Base-by-base conservation (phyloP, 352 stramenopile species). In the Phytophthora capsici region DNA sequence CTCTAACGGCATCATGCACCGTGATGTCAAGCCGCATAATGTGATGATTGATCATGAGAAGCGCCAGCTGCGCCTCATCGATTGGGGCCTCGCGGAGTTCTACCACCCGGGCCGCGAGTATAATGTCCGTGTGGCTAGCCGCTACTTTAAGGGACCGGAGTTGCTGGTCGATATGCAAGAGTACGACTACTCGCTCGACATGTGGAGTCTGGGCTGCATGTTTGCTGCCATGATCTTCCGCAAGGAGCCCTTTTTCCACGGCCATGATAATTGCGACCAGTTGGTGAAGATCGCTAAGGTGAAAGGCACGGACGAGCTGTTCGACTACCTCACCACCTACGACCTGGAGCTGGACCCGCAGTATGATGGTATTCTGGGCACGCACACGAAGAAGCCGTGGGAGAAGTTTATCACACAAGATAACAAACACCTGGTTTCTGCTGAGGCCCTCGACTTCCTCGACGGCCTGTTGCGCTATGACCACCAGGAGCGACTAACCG, bases 161-260 rank as follows among this genome's bases (percentile, higher is more conserved):
- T 78, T 99, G 9, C 81, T 99, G 19, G 97, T 99, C 30, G 97
- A 99, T 77, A 94, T 99, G 75, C 98, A 99, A 69, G 97, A 99
- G 71, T 99, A 99, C 73, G 98, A 99, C 84, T 99, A 99, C 80
- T 98, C 96, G 40, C 86, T 99, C 41, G 98, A 99, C 75, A 99
- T 99, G 97, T 99, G 97, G 97, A 97, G 85, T 53, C 78, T 99
- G 12, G 98, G 98, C 17, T 99, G 97, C 64, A 99, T 99, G 94
- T 98, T 99, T 73, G 97, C 96, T n/a, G 94, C 95, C n/a, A 99
- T 99, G 97, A 99, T 99, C 71, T 99, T 99, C 82, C 88, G 97
- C 64, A 99, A 99, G 75, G 97, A 99, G 71, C 97, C 97, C 6
- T 99, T 99, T 73, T 99, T 99, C 80, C 97, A 99, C 71, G 98